A percentile compares a stretch with the other conserved stretches of the same genome.
phyloP scores from a whole-genome alignment of 768 basidiomycete genomes.

The Boletus tylopilopsis region DNA sequence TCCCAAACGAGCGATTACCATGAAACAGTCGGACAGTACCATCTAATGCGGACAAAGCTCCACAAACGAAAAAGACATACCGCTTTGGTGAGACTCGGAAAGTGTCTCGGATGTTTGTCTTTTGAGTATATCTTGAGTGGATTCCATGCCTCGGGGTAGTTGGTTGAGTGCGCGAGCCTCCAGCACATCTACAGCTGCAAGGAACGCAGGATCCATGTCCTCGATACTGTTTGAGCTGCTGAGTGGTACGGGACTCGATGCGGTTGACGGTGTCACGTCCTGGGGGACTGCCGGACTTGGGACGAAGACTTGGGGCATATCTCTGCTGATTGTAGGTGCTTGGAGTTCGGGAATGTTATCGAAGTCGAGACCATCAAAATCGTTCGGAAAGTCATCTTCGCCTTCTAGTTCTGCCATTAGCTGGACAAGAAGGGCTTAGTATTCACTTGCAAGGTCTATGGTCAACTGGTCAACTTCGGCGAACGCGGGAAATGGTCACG shows the following conservation, averaged over 20 bases:
- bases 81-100: not conserved
- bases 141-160: constrained; percentile 8
- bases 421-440: not conserved
- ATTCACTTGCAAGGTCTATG: too few relatives aligned
- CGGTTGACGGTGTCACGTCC: not conserved
- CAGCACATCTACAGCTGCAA: constrained; percentile 43
- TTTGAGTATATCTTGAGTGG: not conserved
- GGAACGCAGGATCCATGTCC: constrained; percentile 24
- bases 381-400: constrained; percentile 57
- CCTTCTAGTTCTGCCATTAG: constrained; percentile 25
- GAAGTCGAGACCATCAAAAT: constrained; percentile 48
- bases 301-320: not conserved
- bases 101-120: constrained; percentile 7
- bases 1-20: constrained; percentile 7
- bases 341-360: constrained; percentile 36
- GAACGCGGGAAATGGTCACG: too few relatives aligned
- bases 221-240: constrained; percentile 6
- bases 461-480: too few relatives aligned
- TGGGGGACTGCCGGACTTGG: not conserved
- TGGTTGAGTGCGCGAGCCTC: constrained; percentile 34
- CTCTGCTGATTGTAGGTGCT: constrained; percentile 1
- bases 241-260: constrained; percentile 13
- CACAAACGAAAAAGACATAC: constrained; percentile 14
- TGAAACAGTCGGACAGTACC: not conserved
- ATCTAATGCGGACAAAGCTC: not conserved